Conservation (phyloP, 2,329 filamentous ascomycete species). For the Diaporthe longicolla region DNA sequence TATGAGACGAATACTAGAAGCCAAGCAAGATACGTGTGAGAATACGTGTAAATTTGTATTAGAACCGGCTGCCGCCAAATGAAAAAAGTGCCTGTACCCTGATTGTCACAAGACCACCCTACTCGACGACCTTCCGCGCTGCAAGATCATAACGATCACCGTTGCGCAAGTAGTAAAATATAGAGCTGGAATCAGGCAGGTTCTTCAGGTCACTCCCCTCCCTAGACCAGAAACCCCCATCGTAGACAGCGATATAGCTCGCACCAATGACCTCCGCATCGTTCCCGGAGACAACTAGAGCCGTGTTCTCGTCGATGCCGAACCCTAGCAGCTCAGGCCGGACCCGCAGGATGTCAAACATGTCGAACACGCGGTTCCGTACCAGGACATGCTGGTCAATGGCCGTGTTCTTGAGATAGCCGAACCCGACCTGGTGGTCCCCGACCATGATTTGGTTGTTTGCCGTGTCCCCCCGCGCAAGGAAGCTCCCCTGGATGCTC, state of each 20-base stretch:
- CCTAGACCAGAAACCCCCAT: conserved; percentile 50
- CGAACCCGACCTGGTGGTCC: conserved; percentile 52
- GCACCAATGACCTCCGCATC: conserved; percentile 48
- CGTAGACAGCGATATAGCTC: conserved; percentile 52
- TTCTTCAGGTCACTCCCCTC: conserved; percentile 50
- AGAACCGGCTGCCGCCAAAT: too few species aligned
- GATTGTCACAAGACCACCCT: too few species aligned
- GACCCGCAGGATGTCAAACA: conserved; percentile 52
- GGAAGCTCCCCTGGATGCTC: conserved; percentile 52
- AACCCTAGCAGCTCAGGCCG: conserved; percentile 51
- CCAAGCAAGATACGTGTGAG: not conserved
- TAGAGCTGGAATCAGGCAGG: conserved; percentile 45
- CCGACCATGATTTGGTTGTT: conserved; percentile 51
- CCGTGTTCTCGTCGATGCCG: conserved; percentile 52
- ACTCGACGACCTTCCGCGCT: conserved; percentile 47
- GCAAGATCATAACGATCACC: conserved; percentile 50
- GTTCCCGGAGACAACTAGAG: conserved; percentile 50
- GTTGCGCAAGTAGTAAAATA: conserved; percentile 50
- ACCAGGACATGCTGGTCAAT: conserved; percentile 53
- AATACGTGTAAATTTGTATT: not conserved
- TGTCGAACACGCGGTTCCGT: conserved; percentile 51
- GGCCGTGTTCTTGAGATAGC: conserved; percentile 49
- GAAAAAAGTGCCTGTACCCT: too few species aligned
- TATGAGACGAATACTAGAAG: not conserved
- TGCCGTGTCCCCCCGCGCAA: conserved; percentile 51